Percentiles rank a stretch among this genome's conserved stretches.
Evolutionary conservation across 345 rosid genomes (phyloP).

Genomic region (Rhizophora mangle): DNA sequence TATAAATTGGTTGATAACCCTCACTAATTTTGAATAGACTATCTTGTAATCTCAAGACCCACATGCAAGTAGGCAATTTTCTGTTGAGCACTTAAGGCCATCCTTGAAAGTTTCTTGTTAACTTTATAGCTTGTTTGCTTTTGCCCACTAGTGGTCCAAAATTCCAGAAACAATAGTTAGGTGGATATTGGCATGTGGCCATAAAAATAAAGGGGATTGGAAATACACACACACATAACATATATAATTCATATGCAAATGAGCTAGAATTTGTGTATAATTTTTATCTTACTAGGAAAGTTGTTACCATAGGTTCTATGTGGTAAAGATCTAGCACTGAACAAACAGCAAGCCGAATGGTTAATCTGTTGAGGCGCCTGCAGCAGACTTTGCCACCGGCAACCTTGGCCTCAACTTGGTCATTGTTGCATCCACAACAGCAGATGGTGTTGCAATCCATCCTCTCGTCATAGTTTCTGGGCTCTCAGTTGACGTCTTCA

Average conservation of each 20-base stretch:
- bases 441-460: constrained; percentile 85
- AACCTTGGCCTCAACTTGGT: constrained; percentile 88
- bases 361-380: constrained; percentile 73
- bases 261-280: not conserved
- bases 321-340: constrained; percentile 84
- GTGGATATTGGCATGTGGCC: too few relatives aligned
- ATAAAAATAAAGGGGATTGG: not conserved
- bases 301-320: constrained; percentile 59
- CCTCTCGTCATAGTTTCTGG: constrained; percentile 53
- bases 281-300: not conserved
- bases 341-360: constrained; percentile 71
- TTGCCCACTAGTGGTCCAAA: too few relatives aligned
- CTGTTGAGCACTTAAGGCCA: too few relatives aligned
- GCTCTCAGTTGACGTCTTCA: constrained; percentile 4
- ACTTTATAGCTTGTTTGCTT: too few relatives aligned
- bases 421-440: constrained; percentile 83
- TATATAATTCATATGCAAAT: not conserved
- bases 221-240: not conserved
- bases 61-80: not conserved
- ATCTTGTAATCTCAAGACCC: not conserved
- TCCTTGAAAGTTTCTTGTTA: too few relatives aligned
- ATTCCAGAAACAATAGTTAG: too few relatives aligned
- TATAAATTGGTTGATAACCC: not conserved
- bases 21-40: not conserved
- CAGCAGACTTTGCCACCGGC: constrained; percentile 84